A percentile compares a stretch with the other conserved stretches of the same genome.
Evolutionary conservation across 2,329 filamentous ascomycete species (phyloP).

Genomic region (Cadophora malorum): DNA sequence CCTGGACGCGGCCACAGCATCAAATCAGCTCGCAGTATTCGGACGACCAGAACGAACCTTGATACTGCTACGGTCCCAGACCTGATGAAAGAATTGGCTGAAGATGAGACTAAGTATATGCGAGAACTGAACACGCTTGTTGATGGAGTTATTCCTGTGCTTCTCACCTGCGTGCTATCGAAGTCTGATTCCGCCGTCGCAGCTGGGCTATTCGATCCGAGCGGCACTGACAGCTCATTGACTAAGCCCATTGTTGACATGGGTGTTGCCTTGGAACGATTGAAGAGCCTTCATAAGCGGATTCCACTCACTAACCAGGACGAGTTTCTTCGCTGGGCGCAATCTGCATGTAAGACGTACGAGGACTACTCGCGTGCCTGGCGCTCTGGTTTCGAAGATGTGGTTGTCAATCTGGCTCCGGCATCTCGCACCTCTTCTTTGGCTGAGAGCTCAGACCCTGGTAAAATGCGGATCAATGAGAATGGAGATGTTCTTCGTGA

Average conservation of each 20-base stretch:
- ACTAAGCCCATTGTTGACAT: slow-evolving; percentile 92
- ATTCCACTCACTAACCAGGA: slow-evolving; percentile 77
- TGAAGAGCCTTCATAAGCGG: slow-evolving; percentile 80
- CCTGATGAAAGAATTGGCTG: slow-evolving; percentile 78
- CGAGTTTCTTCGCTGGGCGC: slow-evolving; percentile 80
- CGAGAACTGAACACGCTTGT: slow-evolving; percentile 92
- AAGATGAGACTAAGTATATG: slow-evolving; percentile 87
- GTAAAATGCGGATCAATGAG: slow-evolving; percentile 65
- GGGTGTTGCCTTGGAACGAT: slow-evolving; percentile 86
- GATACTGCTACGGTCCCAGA: slow-evolving; percentile 75
- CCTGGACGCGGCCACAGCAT: slow-evolving; percentile 70
- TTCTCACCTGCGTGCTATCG: slow-evolving; percentile 83
- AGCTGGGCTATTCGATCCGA: slow-evolving; percentile 69
- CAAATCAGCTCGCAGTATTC: slow-evolving; percentile 78
- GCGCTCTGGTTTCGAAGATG: slow-evolving; percentile 92
- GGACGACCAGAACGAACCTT: slow-evolving; percentile 71
- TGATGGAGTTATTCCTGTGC: slow-evolving; percentile 91
- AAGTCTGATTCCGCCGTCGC: slow-evolving; percentile 69
- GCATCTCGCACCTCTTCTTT: slow-evolving; percentile 58
- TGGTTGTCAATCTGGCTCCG: slow-evolving; percentile 90
- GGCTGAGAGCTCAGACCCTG: slow-evolving; percentile 61
- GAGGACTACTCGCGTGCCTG: slow-evolving; percentile 85
- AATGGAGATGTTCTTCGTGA: slow-evolving; percentile 65
- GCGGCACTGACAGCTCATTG: slow-evolving; percentile 59
- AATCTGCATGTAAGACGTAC: slow-evolving; percentile 79